Conservation (phyloP, 495 filamentous ascomycete genomes). For the Aspergillus campestris region DNA sequence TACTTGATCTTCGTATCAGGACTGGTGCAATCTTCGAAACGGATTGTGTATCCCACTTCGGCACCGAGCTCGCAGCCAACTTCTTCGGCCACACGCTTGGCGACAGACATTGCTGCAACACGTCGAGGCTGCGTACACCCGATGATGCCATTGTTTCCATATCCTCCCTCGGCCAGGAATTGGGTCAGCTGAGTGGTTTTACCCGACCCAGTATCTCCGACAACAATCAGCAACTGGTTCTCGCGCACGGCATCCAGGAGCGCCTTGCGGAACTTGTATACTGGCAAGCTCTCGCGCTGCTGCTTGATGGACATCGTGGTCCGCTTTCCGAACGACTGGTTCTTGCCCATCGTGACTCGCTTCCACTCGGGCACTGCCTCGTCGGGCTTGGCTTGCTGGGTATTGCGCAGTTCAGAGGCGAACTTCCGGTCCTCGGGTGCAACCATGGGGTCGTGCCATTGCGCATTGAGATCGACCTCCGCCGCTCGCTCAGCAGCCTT, state of each 20-base stretch:
- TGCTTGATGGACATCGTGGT: conserved; percentile 92
- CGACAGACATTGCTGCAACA: conserved; percentile 95
- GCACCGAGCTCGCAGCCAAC: conserved; percentile 85
- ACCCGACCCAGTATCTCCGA: conserved; percentile 94
- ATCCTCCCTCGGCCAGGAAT: conserved; percentile 88
- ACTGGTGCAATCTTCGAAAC: conserved; percentile 91
- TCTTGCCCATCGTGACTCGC: conserved; percentile 69
- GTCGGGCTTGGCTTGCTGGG: conserved; percentile 44
- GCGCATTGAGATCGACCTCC: conserved; percentile 76
- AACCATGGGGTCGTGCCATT: conserved; percentile 97
- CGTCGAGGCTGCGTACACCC: conserved; percentile 96
- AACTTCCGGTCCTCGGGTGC: conserved; percentile 76
- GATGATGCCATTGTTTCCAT: conserved; percentile 82
- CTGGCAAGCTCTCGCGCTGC: conserved; percentile 83
- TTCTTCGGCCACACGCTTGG: conserved; percentile 93
- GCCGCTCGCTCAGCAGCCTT: conserved; percentile 69
- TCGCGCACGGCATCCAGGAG: conserved; percentile 79
- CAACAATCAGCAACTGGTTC: conserved; percentile 91
- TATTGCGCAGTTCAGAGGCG: conserved; percentile 67
- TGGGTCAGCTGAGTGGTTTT: conserved; percentile 97
- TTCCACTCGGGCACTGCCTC: conserved; percentile 90
- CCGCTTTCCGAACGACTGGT: conserved; percentile 73
- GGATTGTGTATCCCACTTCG: conserved; percentile 95
- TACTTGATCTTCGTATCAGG: conserved; percentile 94
- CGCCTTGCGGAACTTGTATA: conserved; percentile 82